Percentiles rank a stretch among this genome's conserved stretches.
Conservation (phyloP, 495 filamentous ascomycete species). For the Xylaria cubensis region DNA sequence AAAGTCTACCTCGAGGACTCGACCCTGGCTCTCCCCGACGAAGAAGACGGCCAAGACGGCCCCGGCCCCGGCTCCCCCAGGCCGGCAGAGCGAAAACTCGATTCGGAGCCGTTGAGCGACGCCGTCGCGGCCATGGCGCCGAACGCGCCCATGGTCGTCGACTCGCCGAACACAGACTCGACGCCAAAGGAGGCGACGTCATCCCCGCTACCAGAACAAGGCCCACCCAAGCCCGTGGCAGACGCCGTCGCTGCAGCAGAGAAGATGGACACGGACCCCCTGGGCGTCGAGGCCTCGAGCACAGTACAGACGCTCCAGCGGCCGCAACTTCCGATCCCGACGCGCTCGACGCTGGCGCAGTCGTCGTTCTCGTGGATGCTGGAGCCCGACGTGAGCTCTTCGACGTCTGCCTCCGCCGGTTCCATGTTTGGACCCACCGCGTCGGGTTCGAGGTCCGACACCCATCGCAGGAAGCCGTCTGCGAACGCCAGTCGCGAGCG, state of each 20-base stretch:
- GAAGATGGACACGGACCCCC: conserved; percentile 26
- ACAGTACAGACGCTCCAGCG: conserved; percentile 25
- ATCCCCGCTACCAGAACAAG: conserved; percentile 37
- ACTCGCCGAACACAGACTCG: conserved; percentile 8
- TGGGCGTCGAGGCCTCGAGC: conserved; percentile 24
- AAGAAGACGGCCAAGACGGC: conserved; percentile 40
- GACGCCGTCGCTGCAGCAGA: neutral
- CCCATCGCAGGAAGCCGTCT: conserved; percentile 48
- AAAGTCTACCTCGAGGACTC: conserved; percentile 77
- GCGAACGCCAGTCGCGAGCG: conserved; percentile 55
- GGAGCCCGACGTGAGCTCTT: conserved; percentile 51
- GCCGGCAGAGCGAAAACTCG: conserved; percentile 22
- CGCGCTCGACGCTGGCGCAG: conserved; percentile 75
- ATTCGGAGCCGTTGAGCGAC: conserved; percentile 31
- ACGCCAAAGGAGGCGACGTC: conserved; percentile 31
- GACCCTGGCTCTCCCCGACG: conserved; percentile 59
- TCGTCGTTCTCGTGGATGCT: conserved; percentile 98
- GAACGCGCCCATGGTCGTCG: conserved; percentile 23
- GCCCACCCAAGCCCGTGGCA: conserved; percentile 1
- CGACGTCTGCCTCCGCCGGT: conserved; percentile 24
- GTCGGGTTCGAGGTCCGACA: conserved; percentile 1
- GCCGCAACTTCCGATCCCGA: conserved; percentile 52
- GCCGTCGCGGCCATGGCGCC: conserved; percentile 37
- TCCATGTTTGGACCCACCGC: conserved; percentile 33
- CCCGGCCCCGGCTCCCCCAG: conserved; percentile 19